phyloP scores from a whole-genome alignment of 371 early-diverging fungal genomes.

The Cokeromyces recurvatus region DNA sequence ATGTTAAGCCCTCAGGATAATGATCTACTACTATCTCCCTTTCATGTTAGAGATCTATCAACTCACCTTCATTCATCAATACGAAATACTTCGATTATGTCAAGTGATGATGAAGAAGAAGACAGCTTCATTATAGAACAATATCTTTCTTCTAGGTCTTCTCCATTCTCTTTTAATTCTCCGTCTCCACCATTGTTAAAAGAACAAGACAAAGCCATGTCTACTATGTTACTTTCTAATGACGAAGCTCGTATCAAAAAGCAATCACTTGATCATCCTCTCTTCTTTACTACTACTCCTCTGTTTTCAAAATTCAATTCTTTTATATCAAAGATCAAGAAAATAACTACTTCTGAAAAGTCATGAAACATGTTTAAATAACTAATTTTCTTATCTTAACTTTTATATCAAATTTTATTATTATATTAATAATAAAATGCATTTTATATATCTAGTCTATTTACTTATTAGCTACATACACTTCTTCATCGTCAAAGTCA shows the following conservation, averaged over 20 bases:
- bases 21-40: background rate
- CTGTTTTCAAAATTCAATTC: background rate
- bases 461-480: no score
- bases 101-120: background rate
- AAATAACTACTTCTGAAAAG: no score
- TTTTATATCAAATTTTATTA: no score
- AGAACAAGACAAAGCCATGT: background rate
- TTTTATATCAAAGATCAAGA: background rate
- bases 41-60: conserved; percentile 1
- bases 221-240: background rate
- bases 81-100: no score
- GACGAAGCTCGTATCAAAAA: background rate
- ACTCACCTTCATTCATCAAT: no score
- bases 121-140: conserved; percentile 4
- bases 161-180: conserved; percentile 3
- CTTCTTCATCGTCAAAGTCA: no score
- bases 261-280: background rate
- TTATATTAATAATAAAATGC: no score
- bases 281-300: no score
- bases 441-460: no score
- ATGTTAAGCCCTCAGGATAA: conserved; percentile 4
- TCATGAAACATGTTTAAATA: no score
- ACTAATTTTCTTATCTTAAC: no score
- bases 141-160: background rate
- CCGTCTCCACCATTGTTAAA: conserved; percentile 4